Conservation (phyloP, 169 alveolate species). For the Plasmodium relictum region DNA sequence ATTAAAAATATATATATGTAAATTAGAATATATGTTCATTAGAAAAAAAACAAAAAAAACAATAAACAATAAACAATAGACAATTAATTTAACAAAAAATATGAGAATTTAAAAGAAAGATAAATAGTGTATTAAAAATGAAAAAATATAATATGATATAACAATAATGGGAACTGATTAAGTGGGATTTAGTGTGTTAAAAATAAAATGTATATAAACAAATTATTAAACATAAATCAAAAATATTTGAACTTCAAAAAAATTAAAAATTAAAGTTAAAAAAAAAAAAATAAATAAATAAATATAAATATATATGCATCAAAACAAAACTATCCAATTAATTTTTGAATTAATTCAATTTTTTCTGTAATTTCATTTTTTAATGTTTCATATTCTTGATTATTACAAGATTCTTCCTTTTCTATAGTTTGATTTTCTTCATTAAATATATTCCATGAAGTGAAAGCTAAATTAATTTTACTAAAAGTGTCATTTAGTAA, state of each 20-base stretch:
- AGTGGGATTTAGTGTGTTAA: too few relatives aligned
- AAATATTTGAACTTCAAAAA: background rate
- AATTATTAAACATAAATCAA: too few relatives aligned
- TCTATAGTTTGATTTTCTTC: constrained; percentile 14
- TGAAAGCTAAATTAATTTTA: constrained; percentile 42
- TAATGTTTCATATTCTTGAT: constrained; percentile 13
- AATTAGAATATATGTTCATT: too few relatives aligned
- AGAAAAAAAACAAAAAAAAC: too few relatives aligned
- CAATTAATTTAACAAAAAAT: too few relatives aligned
- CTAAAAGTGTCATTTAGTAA: constrained; percentile 37
- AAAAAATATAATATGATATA: too few relatives aligned
- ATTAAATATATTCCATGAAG: constrained; percentile 53
- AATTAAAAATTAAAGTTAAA: background rate
- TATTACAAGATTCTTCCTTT: background rate
- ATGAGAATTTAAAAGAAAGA: too few relatives aligned
- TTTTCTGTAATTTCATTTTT: constrained; percentile 40
- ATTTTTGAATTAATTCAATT: constrained; percentile 32
- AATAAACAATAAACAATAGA: too few relatives aligned
- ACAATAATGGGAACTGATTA: too few relatives aligned
- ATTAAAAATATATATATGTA: too few relatives aligned
- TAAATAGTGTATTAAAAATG: too few relatives aligned
- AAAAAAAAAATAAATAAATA: background rate
- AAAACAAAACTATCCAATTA: constrained; percentile 3
- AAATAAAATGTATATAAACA: too few relatives aligned
- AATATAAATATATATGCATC: background rate